A percentile compares a stretch with the other conserved stretches of the same genome.
Conservation (phyloP, 164 flowering plant species). For the Aristolochia californica region DNA sequence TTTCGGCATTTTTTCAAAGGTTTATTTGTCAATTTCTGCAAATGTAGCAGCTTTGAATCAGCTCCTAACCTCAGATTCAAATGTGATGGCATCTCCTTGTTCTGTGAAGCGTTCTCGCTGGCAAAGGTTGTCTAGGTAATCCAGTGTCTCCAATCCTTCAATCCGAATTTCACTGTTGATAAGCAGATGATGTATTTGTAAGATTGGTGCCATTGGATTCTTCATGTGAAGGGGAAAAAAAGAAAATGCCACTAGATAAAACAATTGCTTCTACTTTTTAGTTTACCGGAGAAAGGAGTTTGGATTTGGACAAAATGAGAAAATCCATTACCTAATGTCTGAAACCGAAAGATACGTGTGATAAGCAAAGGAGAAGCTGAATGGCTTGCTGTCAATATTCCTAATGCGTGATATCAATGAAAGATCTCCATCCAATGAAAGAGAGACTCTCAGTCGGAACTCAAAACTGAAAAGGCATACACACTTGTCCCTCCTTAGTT, state of each 20-base stretch:
- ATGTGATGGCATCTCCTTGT: constrained; percentile 93
- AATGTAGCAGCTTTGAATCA: constrained; percentile 11
- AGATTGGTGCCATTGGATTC: too few relatives aligned
- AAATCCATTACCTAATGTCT: constrained; percentile 67
- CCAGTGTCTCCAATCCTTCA: constrained; percentile 95
- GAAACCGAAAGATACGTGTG: constrained; percentile 82
- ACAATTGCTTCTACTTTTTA: too few relatives aligned
- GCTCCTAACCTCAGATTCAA: constrained; percentile 66
- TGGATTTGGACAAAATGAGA: too few relatives aligned
- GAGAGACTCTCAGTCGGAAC: constrained; percentile 81
- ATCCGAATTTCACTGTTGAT: constrained; percentile 83
- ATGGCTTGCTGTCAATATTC: constrained; percentile 82
- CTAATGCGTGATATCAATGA: constrained; percentile 66
- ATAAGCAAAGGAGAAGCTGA: constrained; percentile 85
- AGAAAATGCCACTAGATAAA: too few relatives aligned
- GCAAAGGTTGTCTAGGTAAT: constrained; percentile 82
- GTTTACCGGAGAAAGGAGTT: too few relatives aligned
- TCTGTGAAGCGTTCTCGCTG: constrained; percentile 82
- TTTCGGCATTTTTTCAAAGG: background rate
- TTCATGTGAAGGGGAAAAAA: too few relatives aligned
- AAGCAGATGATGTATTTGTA: background rate
- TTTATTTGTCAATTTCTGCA: background rate
- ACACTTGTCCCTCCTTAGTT: background rate
- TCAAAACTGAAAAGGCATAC: constrained; percentile 50
- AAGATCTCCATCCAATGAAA: constrained; percentile 58